Evolutionary conservation across 2,329 filamentous ascomycete species (phyloP).

Genomic region (Talaromyces funiculosus): DNA sequence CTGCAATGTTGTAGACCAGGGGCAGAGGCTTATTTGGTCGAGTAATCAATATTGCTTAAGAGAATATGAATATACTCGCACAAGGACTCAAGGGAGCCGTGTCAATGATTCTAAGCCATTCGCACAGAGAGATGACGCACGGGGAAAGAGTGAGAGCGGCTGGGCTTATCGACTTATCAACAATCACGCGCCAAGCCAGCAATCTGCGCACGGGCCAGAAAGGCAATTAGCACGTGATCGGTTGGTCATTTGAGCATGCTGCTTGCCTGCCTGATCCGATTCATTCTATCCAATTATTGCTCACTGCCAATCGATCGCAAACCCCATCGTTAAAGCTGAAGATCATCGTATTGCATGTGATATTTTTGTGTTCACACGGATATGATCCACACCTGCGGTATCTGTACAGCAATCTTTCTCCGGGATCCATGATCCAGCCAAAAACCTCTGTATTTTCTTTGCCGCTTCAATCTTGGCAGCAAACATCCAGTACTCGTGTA

Average conservation of each 20-base stretch:
- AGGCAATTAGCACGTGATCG: background rate
- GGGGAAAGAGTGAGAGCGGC: background rate
- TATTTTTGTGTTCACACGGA: no score
- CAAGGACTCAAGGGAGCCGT: conserved; percentile 10
- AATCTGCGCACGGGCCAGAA: conserved; percentile 9
- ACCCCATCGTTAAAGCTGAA: no score
- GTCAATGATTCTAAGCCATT: background rate
- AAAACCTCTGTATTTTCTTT: conserved; percentile 12
- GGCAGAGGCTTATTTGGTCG: background rate
- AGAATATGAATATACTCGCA: background rate
- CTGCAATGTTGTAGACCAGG: background rate
- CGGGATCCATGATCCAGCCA: conserved; percentile 11
- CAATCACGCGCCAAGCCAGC: conserved; percentile 16
- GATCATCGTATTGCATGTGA: no score
- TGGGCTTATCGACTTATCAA: conserved; percentile 8
- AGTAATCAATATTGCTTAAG: background rate
- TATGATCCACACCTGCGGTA: background rate
- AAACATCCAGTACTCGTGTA: conserved; percentile 9
- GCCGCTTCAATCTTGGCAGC: conserved; percentile 14
- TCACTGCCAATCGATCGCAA: no score
- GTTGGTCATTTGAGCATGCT: background rate
- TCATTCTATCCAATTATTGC: no score
- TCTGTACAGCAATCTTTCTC: background rate
- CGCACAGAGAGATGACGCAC: conserved; percentile 9
- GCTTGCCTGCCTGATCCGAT: no score